A percentile compares a stretch with the other conserved stretches of the same genome.
Evolutionary conservation across 2,329 filamentous ascomycete species (phyloP).

Genomic region (Talaromyces sp.): DNA sequence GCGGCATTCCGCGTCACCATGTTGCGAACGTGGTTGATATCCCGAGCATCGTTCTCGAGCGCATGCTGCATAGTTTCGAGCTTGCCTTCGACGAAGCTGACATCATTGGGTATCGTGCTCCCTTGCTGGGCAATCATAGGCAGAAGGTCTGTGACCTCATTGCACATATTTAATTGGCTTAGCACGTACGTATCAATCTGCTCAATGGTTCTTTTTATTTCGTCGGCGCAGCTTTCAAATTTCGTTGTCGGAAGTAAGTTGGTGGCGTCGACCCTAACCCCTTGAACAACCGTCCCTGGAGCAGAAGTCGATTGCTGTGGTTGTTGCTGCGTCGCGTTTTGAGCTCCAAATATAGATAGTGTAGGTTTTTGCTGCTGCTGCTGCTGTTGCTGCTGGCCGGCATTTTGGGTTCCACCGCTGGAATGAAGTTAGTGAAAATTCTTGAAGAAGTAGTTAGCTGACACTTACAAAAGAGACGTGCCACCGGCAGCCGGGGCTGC

Average conservation of each 20-base stretch:
- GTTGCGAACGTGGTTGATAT: conserved; percentile 54
- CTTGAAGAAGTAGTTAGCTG: not conserved
- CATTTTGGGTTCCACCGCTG: conserved; percentile 9
- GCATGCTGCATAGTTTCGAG: conserved; percentile 60
- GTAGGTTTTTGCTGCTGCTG: conserved; percentile 48
- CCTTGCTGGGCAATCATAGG: conserved; percentile 61
- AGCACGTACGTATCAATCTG: conserved; percentile 75
- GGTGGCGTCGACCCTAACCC: conserved; percentile 72
- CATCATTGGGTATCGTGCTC: conserved; percentile 60
- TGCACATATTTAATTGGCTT: conserved; percentile 67
- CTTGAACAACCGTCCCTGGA: conserved; percentile 49
- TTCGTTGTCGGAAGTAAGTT: conserved; percentile 82
- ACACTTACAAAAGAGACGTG: conserved; percentile 32
- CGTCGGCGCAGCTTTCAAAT: conserved; percentile 82
- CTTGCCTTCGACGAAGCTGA: conserved; percentile 59
- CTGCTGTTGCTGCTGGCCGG: conserved; percentile 27
- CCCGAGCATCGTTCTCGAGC: conserved; percentile 58
- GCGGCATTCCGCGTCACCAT: conserved; percentile 62
- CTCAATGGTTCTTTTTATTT: conserved; percentile 73
- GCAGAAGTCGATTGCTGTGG: conserved; percentile 30
- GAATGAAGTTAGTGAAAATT: not conserved
- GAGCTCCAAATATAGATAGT: conserved; percentile 35
- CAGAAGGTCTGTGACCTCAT: conserved; percentile 69
- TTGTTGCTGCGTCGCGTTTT: conserved; percentile 25
- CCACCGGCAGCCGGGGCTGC: conserved; percentile 21